These are phyloP conservation scores for Nothophoma quercina DNA, from an alignment of 2,329 filamentous ascomycete genomes.

Conservation along the genomic window DNA sequence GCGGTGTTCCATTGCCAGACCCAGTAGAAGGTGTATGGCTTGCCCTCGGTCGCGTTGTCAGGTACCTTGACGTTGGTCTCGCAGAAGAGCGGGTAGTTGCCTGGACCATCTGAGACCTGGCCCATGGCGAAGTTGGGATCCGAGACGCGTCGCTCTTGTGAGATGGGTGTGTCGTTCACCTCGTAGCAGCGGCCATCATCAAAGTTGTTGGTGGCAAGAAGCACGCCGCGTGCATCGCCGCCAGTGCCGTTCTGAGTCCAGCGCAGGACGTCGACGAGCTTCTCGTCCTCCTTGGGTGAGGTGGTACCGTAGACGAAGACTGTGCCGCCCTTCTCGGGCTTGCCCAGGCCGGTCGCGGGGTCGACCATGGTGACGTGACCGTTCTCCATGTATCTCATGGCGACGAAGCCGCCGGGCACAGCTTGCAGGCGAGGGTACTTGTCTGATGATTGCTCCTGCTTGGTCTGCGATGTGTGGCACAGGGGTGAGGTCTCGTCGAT, in stretches of 20 bases:
- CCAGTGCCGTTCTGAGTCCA: slow-evolving; percentile 86
- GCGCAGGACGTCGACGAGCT: slow-evolving; percentile 70
- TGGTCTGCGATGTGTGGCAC: slow-evolving; percentile 69
- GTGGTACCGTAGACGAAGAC: slow-evolving; percentile 61
- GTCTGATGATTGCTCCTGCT: slow-evolving; percentile 58
- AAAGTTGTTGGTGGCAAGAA: slow-evolving; percentile 80
- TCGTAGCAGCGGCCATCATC: slow-evolving; percentile 94
- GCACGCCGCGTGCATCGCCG: slow-evolving; percentile 77
- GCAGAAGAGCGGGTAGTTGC: slow-evolving; percentile 71
- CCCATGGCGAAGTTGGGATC: slow-evolving; percentile 65
- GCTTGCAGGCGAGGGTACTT: slow-evolving; percentile 69
- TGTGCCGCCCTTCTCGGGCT: slow-evolving; percentile 55
- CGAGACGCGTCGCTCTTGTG: slow-evolving; percentile 63
- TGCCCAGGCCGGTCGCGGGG: slow-evolving; percentile 49
- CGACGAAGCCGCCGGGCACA: slow-evolving; percentile 56
- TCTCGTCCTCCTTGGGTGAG: slow-evolving; percentile 61
- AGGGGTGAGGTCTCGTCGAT: slow-evolving; percentile 64
- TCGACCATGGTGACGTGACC: slow-evolving; percentile 54
- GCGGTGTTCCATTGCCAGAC: slow-evolving; percentile 83
- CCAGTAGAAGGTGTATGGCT: slow-evolving; percentile 87
- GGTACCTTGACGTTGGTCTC: slow-evolving; percentile 84
- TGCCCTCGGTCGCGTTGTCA: slow-evolving; percentile 65
- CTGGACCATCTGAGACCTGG: slow-evolving; percentile 45
- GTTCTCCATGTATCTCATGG: slow-evolving; percentile 61
- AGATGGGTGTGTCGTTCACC: slow-evolving; percentile 67